A percentile compares a stretch with the other conserved stretches of the same genome.
phyloP scores from a whole-genome alignment of 371 early-diverging fungal genomes.

The Apophysomyces trapeziformis region DNA sequence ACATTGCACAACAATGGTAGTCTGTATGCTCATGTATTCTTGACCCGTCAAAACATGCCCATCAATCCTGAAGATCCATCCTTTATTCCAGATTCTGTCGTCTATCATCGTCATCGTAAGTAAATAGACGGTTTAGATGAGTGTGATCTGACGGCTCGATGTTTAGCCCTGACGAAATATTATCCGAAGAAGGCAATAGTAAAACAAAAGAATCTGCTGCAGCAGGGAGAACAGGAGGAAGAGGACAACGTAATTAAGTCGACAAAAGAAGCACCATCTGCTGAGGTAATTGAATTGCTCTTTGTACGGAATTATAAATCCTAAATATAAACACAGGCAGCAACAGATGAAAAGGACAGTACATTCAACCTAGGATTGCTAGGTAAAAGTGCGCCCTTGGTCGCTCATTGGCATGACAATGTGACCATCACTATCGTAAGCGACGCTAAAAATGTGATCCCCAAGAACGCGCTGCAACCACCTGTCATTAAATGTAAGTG shows the following conservation, averaged over 20 bases:
- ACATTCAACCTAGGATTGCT: conserved; percentile 28
- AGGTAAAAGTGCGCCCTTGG: conserved; percentile 54
- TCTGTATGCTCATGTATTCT: conserved; percentile 82
- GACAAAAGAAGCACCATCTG: neutral
- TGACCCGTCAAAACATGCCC: conserved; percentile 54
- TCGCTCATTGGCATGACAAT: conserved; percentile 89
- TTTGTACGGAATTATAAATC: too few relatives aligned
- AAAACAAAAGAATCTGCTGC: conserved; percentile 75
- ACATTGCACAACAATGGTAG: conserved; percentile 81
- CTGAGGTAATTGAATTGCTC: too few relatives aligned
- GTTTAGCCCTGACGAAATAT: conserved; percentile 70
- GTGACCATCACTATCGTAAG: conserved; percentile 74
- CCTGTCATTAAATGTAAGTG: conserved; percentile 54
- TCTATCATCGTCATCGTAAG: conserved; percentile 65
- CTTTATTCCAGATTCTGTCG: conserved; percentile 46
- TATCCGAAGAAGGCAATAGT: conserved; percentile 63
- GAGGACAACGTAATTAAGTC: conserved; percentile 21
- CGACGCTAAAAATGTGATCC: conserved; percentile 51
- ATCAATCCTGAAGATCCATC: conserved; percentile 54
- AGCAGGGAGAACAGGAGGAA: conserved; percentile 45
- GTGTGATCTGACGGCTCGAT: neutral
- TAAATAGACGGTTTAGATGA: neutral
- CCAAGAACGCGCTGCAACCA: conserved; percentile 55
- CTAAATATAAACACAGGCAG: conserved; percentile 15
- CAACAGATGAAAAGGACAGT: conserved; percentile 23